These are phyloP conservation scores for Verruconis gallopava DNA, from an alignment of 2,329 filamentous ascomycete genomes.

Conservation along the genomic window DNA sequence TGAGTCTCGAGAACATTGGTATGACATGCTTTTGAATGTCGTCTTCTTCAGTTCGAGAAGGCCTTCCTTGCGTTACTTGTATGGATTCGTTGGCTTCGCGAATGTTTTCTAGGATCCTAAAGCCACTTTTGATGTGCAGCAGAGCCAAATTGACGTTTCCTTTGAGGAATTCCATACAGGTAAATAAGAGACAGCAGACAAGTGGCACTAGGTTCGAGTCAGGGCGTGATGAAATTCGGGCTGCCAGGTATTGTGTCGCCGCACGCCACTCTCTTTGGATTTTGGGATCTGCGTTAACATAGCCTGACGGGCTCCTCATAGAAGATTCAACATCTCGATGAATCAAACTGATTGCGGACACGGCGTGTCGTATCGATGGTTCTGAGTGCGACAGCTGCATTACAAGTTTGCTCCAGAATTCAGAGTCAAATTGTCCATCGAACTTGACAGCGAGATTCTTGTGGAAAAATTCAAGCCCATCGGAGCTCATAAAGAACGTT, in stretches of 20 bases:
- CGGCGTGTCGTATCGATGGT: not conserved
- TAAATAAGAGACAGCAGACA: slow-evolving; percentile 3
- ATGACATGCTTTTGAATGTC: not conserved
- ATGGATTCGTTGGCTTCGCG: not conserved
- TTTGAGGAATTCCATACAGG: slow-evolving; percentile 3
- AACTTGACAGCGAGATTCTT: not conserved
- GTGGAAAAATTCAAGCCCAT: not conserved
- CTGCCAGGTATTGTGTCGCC: not conserved
- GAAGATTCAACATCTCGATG: slow-evolving; percentile 1
- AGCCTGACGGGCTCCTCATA: not conserved
- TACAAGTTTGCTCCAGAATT: not conserved
- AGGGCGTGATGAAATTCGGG: not conserved
- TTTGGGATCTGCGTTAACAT: not conserved
- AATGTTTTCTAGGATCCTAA: not conserved
- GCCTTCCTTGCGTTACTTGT: not conserved
- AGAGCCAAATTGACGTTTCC: slow-evolving; percentile 1
- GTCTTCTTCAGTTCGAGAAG: not conserved
- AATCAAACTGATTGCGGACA: not conserved
- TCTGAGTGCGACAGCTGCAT: not conserved
- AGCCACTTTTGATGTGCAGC: slow-evolving; percentile 5
- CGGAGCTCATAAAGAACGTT: not conserved
- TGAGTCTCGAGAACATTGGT: not conserved
- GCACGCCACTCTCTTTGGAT: not conserved
- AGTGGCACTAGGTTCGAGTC: slow-evolving; percentile 1
- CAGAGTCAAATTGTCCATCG: not conserved